phyloP scores from a whole-genome alignment of 139 green algal species.

The Tetradesmus obliquus region DNA sequence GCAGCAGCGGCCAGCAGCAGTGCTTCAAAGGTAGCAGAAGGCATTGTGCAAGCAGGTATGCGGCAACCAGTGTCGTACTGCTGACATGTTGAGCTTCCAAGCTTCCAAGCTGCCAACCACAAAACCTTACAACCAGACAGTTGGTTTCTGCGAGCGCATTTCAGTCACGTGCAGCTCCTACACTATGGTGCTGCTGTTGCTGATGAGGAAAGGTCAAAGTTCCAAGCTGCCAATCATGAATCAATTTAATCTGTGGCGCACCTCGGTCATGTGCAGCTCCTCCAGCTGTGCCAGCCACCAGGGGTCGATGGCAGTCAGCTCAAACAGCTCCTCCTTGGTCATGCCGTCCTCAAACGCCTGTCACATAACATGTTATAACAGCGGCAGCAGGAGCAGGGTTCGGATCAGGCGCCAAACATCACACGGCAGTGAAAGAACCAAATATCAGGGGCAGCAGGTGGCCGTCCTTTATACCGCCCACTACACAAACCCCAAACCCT shows the following conservation, averaged over 20 bases:
- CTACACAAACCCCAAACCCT: too few relatives aligned
- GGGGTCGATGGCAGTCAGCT: slow-evolving; percentile 96
- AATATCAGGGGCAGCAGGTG: too few relatives aligned
- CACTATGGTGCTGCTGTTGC: too few relatives aligned
- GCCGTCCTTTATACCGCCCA: too few relatives aligned
- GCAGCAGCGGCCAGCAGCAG: slow-evolving; percentile 71
- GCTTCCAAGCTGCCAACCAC: too few relatives aligned
- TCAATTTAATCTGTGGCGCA: slow-evolving; percentile 49
- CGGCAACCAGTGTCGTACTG: too few relatives aligned
- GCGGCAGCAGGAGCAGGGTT: background rate
- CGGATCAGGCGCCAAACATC: background rate
- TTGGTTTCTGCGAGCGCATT: too few relatives aligned
- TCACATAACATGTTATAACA: background rate
- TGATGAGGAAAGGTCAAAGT: too few relatives aligned
- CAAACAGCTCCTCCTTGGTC: slow-evolving; percentile 79
- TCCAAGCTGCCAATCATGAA: background rate
- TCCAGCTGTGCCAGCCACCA: slow-evolving; percentile 95
- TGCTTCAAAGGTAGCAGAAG: background rate
- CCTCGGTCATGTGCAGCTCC: slow-evolving; percentile 79
- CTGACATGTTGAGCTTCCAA: too few relatives aligned
- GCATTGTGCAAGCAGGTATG: background rate
- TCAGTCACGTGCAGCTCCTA: too few relatives aligned
- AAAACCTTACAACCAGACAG: too few relatives aligned
- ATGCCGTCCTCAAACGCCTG: slow-evolving; percentile 91
- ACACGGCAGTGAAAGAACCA: too few relatives aligned